phyloP scores from a whole-genome alignment of 257 asterid species.

The Gentiana macrophylla region DNA sequence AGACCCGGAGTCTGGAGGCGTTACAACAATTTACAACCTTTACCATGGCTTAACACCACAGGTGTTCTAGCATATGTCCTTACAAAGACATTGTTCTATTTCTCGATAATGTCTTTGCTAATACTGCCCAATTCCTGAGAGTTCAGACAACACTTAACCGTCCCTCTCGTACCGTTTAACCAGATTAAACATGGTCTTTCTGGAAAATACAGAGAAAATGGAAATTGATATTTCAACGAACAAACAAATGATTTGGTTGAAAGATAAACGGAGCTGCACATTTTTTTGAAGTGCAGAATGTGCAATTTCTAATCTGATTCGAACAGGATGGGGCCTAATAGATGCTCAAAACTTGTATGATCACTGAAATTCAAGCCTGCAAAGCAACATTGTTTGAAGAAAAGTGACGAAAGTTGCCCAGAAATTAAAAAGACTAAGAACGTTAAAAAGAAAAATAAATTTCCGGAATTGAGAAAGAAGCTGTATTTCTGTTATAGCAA shows the following conservation, averaged over 20 bases:
- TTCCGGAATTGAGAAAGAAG: too few relatives aligned
- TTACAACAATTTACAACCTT: slow-evolving; percentile 45
- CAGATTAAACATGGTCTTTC: not conserved
- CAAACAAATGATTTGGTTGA: slow-evolving; percentile 19
- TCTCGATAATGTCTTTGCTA: slow-evolving; percentile 52
- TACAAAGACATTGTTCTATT: slow-evolving; percentile 56
- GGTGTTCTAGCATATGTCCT: slow-evolving; percentile 82
- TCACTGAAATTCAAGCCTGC: too few relatives aligned
- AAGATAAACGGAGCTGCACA: slow-evolving; percentile 29
- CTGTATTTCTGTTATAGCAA: too few relatives aligned
- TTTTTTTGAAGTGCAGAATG: not conserved
- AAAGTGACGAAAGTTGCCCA: too few relatives aligned
- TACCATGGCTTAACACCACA: slow-evolving; percentile 61
- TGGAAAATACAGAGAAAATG: slow-evolving; percentile 10
- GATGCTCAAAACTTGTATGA: too few relatives aligned
- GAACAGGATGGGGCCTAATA: too few relatives aligned
- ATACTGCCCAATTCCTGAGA: slow-evolving; percentile 22
- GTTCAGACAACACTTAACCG: slow-evolving; percentile 35
- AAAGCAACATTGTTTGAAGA: too few relatives aligned
- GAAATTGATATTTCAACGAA: slow-evolving; percentile 22
- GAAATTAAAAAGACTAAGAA: too few relatives aligned
- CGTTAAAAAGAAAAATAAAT: too few relatives aligned
- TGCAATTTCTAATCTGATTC: too few relatives aligned
- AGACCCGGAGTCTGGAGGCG: too few relatives aligned
- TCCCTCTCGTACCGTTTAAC: slow-evolving; percentile 8